Evolutionary conservation across 2,329 filamentous ascomycete genomes (phyloP).

Genomic region (Ascochyta viciae-villosae): DNA sequence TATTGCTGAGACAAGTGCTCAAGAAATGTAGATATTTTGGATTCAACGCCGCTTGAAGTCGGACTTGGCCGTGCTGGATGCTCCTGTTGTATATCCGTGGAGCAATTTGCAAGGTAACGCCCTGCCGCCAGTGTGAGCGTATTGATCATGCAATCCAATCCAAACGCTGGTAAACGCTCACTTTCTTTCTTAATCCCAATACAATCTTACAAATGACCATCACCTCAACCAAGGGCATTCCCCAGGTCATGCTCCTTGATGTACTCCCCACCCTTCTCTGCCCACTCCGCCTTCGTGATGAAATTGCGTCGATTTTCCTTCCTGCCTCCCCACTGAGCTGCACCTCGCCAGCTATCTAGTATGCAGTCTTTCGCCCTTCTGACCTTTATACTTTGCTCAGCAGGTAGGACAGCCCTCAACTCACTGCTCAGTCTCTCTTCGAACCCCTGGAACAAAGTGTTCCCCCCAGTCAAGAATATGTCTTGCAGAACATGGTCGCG

Average conservation of each 20-base stretch:
- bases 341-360: conserved; percentile 92
- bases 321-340: conserved; percentile 78
- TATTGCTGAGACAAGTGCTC: no score
- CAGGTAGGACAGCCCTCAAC: conserved; percentile 74
- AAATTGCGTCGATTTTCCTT: conserved; percentile 68
- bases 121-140: no score
- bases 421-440: conserved; percentile 80
- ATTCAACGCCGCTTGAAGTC: no score
- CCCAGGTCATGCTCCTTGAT: conserved; percentile 72
- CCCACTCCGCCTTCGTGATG: conserved; percentile 81
- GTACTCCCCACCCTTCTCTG: conserved; percentile 93
- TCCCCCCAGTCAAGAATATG: conserved; percentile 94
- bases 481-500: conserved; percentile 79
- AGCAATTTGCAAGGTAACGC: no score
- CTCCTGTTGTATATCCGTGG: no score
- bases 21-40: no score
- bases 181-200: not conserved
- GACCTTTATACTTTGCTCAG: conserved; percentile 71
- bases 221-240: conserved; percentile 39
- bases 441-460: conserved; percentile 84
- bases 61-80: no score
- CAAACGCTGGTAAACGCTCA: no score
- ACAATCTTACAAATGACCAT: not conserved
- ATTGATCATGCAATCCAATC: no score
- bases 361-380: conserved; percentile 77